Percentiles rank a stretch among this genome's conserved stretches.
Evolutionary conservation across 1,284 basidiomycete genomes (phyloP).

Genomic region (Phellopilus nigrolimitatus): DNA sequence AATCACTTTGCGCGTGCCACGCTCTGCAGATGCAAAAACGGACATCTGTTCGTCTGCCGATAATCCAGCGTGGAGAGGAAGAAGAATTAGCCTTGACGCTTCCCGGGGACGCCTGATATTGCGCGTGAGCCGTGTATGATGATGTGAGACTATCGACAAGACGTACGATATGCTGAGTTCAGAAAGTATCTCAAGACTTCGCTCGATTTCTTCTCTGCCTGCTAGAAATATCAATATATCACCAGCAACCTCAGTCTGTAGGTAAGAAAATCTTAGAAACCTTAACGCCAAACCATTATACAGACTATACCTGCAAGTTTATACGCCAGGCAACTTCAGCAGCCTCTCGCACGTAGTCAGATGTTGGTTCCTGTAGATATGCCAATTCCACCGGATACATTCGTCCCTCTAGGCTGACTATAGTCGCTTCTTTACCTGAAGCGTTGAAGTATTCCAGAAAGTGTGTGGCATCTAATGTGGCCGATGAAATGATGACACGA

Average conservation of each 20-base stretch:
- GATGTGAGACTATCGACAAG: conserved; percentile 16
- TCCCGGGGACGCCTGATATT: conserved; percentile 57
- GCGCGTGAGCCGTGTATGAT: not conserved
- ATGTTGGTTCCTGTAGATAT: conserved; percentile 65
- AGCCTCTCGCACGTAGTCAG: conserved; percentile 83
- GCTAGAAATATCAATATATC: conserved; percentile 94
- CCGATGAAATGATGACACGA: conserved; percentile 89
- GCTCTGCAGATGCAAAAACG: conserved; percentile 75
- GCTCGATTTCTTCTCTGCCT: conserved; percentile 95
- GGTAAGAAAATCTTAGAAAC: conserved; percentile 16
- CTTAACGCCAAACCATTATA: not conserved
- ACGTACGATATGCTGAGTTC: conserved; percentile 75
- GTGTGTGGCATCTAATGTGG: conserved; percentile 87
- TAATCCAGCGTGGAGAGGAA: conserved; percentile 88
- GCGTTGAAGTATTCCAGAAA: conserved; percentile 86
- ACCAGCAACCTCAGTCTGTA: conserved; percentile 49
- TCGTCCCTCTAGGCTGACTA: conserved; percentile 89
- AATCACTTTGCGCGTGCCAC: conserved; percentile 83
- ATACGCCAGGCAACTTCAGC: conserved; percentile 85
- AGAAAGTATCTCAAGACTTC: conserved; percentile 74
- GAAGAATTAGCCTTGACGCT: conserved; percentile 54
- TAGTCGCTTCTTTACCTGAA: conserved; percentile 54
- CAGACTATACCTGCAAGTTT: conserved; percentile 65
- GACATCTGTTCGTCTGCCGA: conserved; percentile 80
- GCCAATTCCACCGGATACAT: conserved; percentile 89